phyloP scores from a whole-genome alignment of 805 yeast species.

The Sugiyamaella floridensis region DNA sequence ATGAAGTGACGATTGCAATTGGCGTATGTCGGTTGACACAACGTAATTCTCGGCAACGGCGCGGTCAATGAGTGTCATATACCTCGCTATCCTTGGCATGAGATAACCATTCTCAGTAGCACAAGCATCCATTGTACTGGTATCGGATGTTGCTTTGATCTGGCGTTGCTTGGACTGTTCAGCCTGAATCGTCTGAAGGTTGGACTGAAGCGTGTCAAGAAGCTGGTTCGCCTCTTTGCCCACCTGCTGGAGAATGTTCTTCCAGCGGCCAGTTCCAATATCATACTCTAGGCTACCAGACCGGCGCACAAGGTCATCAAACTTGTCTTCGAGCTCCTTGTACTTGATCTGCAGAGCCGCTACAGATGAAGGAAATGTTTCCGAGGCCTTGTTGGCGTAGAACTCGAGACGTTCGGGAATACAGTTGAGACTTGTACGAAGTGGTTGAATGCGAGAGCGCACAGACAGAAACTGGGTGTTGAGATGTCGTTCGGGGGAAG shows the following conservation, averaged over 20 bases:
- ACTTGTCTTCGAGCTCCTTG: conserved; percentile 13
- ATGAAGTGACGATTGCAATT: conserved; percentile 12
- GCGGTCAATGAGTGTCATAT: conserved; percentile 16
- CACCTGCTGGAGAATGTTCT: conserved; percentile 14
- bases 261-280: conserved; percentile 20
- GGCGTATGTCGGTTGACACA: conserved; percentile 10
- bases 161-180: conserved; percentile 3
- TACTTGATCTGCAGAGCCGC: conserved; percentile 11
- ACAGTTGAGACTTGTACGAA: conserved; percentile 19
- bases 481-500: conserved; percentile 13
- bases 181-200: conserved; percentile 4
- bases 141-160: not conserved
- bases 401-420: conserved; percentile 20
- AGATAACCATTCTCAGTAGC: conserved; percentile 13
- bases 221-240: conserved; percentile 14
- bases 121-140: conserved; percentile 9
- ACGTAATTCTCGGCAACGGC: conserved; percentile 16
- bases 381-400: conserved; percentile 14
- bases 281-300: conserved; percentile 15
- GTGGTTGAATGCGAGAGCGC: conserved; percentile 15
- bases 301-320: conserved; percentile 8
- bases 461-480: conserved; percentile 17
- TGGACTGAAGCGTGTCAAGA: conserved; percentile 13
- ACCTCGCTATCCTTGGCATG: conserved; percentile 10
- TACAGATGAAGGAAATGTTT: conserved; percentile 19